A percentile compares a stretch with the other conserved stretches of the same genome.
Evolutionary conservation across 148 eudicot genomes (phyloP).

Genomic region (Persicaria tinctoria): DNA sequence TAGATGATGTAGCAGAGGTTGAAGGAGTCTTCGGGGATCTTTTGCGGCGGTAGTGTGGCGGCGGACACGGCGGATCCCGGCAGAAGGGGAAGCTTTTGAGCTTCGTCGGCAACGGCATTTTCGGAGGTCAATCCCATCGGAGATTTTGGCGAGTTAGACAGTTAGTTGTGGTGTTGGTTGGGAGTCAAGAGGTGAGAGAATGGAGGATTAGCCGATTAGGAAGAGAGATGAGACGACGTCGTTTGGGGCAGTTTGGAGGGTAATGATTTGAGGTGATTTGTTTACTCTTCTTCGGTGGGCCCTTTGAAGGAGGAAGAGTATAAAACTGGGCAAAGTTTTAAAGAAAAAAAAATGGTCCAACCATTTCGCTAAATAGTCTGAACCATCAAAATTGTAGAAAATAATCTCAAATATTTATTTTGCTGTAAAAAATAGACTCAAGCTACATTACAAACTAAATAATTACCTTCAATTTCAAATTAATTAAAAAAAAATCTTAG

Average conservation of each 20-base stretch:
- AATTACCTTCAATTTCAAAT: too few relatives aligned
- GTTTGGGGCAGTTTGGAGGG: background rate
- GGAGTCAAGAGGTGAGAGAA: background rate
- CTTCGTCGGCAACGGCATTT: conserved; percentile 22
- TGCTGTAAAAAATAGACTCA: too few relatives aligned
- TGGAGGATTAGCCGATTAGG: background rate
- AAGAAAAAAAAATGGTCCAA: background rate
- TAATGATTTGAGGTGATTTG: background rate
- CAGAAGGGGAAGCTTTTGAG: conserved; percentile 24
- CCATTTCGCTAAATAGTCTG: too few relatives aligned
- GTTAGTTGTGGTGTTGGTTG: too few relatives aligned
- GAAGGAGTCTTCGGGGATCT: conserved; percentile 48
- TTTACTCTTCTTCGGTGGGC: too few relatives aligned
- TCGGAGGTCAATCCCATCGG: conserved; percentile 12
- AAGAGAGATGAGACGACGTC: conserved; percentile 2
- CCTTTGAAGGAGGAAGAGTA: background rate
- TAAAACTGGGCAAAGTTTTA: background rate
- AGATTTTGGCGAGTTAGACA: background rate
- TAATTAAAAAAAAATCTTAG: too few relatives aligned
- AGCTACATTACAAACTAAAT: too few relatives aligned
- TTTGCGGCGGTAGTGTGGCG: conserved; percentile 7
- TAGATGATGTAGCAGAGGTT: conserved; percentile 63
- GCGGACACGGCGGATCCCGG: conserved; percentile 12
- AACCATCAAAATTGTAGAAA: too few relatives aligned
- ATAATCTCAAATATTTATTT: too few relatives aligned